These are phyloP conservation scores for Trichoderma koningiopsis DNA, from an alignment of 2,329 filamentous ascomycete species.

Conservation along the genomic window DNA sequence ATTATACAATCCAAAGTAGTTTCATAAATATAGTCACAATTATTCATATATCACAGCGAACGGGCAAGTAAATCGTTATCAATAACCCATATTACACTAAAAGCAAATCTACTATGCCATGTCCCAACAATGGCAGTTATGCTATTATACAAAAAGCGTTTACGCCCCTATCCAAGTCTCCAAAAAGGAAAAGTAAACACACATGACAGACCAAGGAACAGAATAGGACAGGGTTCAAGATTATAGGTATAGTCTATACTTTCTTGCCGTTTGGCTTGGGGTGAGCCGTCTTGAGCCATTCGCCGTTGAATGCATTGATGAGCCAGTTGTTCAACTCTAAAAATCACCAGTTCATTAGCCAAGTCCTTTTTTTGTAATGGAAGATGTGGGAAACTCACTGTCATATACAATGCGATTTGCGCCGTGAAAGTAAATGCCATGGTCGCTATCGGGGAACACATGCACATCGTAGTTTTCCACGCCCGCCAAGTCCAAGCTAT, in stretches of 20 bases:
- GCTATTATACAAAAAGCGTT: not conserved
- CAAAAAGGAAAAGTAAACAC: no score
- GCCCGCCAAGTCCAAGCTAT: conserved; percentile 77
- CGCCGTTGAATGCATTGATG: conserved; percentile 95
- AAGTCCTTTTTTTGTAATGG: not conserved
- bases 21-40: not conserved
- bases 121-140: not conserved
- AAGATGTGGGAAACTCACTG: conserved; percentile 59
- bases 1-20: not conserved
- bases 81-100: not conserved
- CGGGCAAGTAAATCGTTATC: not conserved
- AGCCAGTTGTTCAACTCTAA: conserved; percentile 85
- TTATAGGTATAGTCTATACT: not conserved
- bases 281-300: conserved; percentile 70
- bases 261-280: conserved; percentile 49
- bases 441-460: conserved; percentile 94
- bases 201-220: not conserved
- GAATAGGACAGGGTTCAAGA: not conserved
- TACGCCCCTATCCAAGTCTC: not conserved
- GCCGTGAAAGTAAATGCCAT: conserved; percentile 92
- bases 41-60: not conserved
- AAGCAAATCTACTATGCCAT: not conserved
- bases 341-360: not conserved
- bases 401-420: conserved; percentile 90
- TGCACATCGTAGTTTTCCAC: conserved; percentile 96